Conservation (phyloP, 306 rosid genomes). For the Fagus crenata region DNA sequence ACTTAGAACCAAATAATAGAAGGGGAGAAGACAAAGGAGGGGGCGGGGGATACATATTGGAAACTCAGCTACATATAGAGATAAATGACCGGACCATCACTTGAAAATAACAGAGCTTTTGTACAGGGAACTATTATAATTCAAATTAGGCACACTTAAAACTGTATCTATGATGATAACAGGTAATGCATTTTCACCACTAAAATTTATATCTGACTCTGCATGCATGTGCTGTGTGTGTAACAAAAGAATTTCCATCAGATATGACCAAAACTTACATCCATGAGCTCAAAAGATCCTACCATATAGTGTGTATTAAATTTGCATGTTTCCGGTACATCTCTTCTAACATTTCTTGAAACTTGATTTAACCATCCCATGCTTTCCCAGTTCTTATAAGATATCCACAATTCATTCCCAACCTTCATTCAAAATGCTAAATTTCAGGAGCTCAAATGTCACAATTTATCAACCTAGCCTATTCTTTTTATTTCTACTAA, state of each 20-base stretch:
- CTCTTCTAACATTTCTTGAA: slow-evolving; percentile 2
- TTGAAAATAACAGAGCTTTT: background rate
- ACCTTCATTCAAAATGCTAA: background rate
- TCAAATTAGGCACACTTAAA: background rate
- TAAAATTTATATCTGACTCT: background rate
- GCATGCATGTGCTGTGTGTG: background rate
- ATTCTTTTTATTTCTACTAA: background rate
- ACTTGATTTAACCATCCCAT: background rate
- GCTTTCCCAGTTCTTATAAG: background rate
- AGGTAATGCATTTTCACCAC: background rate
- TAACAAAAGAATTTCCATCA: background rate
- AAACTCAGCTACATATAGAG: background rate
- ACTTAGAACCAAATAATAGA: no score
- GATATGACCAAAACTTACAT: background rate
- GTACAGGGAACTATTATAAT: background rate
- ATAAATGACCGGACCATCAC: background rate
- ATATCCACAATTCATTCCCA: background rate
- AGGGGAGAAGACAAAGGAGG: background rate
- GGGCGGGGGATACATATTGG: background rate
- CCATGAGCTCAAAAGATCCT: background rate
- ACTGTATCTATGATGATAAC: background rate
- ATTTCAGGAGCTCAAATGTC: background rate
- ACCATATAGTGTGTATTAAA: background rate
- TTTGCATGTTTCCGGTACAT: background rate
- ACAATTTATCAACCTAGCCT: background rate